Base-by-base conservation (phyloP, 2,329 filamentous ascomycete genomes). In the Ceratocystis smalleyi region DNA sequence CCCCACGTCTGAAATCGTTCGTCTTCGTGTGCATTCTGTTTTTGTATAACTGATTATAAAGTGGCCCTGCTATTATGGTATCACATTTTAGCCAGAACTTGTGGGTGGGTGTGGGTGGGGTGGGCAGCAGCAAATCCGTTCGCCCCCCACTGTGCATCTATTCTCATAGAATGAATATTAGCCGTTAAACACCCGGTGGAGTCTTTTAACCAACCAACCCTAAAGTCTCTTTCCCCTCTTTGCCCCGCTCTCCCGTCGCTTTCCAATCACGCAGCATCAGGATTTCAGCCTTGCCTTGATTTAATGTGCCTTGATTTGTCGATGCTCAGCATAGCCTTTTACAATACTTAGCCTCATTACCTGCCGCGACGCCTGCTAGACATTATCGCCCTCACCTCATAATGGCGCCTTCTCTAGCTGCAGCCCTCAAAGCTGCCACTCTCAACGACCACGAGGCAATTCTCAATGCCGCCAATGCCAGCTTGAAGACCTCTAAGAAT, bases 361-460 rank as follows among this genome's bases (percentile, higher is more conserved):
- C 43, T 57, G 5, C 15, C 12, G 35, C 35, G 10, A 40, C 54
- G 24, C 19, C 17, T 57, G 54, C 60, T 32, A 49, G 2, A 55
- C 22, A 2, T 17, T 8, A 49, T 32, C 59, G 19, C 45, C 32
- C 27, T 47, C 19, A 32, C 40, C 17, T 5, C 22, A 55, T 17
- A 15, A 66, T 66, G 65, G 62, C 59, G 12, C 62, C 65, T 19
- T 66, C 65, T 45, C 59, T 84, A 70, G 77, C 78, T 70, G 76
- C 79, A 68, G 75, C 83, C 67, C 77, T 86, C 69, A 78, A 79
- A 67, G 73, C 75, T 62, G 73, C 82, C 61, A 77, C 78, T 61
- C 83, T 86, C 70, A 74, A 83, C 67, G 88, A 94, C 76, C 86
- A 91, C 73, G 82, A 87, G 59, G 85, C 91, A 73, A 77, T 88